Conservation (phyloP, 2,329 filamentous ascomycete genomes). For the Claviceps fusiformis region DNA sequence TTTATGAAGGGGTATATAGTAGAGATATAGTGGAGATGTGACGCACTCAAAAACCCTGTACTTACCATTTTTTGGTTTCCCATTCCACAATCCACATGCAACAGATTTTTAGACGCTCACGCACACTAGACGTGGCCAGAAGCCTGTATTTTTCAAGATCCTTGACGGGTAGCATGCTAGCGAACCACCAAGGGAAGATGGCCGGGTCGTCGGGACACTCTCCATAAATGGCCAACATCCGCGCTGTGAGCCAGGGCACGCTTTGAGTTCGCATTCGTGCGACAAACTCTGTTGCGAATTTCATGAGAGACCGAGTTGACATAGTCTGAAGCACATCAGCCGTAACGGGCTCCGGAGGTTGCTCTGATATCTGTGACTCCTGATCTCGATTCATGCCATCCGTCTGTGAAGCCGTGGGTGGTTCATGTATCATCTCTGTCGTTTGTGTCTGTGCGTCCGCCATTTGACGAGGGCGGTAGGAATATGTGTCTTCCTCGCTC, state of each 20-base stretch:
- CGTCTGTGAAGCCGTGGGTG: background rate
- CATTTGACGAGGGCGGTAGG: background rate
- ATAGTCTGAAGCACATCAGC: constrained; percentile 24
- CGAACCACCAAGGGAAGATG: constrained; percentile 82
- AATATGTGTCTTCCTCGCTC: background rate
- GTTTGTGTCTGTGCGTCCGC: background rate
- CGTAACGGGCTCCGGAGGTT: background rate
- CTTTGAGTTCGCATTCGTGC: constrained; percentile 52
- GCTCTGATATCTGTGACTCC: background rate
- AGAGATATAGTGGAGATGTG: too few species aligned
- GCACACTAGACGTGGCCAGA: constrained; percentile 58
- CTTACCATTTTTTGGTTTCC: constrained; percentile 59
- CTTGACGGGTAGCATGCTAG: constrained; percentile 62
- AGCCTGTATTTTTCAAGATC: constrained; percentile 71
- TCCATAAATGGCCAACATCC: constrained; percentile 62
- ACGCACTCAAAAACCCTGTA: constrained; percentile 1
- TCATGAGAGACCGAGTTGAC: constrained; percentile 58
- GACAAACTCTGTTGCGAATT: constrained; percentile 54
- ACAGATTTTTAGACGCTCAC: constrained; percentile 71
- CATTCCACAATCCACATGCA: constrained; percentile 65
- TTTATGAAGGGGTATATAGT: background rate
- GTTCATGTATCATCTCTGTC: background rate
- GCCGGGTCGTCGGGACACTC: constrained; percentile 64
- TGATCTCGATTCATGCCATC: background rate
- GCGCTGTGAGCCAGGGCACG: constrained; percentile 60